These are phyloP conservation scores for Nissolia schottii DNA, from an alignment of 306 rosid genomes.

Conservation along the genomic window DNA sequence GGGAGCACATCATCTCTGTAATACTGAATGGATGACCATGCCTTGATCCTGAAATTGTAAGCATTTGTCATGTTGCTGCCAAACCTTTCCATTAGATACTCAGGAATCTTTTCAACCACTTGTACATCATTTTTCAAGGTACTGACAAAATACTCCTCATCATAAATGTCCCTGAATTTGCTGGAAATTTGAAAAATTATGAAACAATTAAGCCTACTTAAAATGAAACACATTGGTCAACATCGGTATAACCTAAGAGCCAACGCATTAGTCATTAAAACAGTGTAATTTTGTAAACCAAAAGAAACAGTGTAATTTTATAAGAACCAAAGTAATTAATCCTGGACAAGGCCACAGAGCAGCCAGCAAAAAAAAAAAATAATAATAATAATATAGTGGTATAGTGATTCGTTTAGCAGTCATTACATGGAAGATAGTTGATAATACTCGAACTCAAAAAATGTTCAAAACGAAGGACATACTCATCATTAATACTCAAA, in stretches of 20 bases:
- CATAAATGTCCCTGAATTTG: slow-evolving; percentile 85
- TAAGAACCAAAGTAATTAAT: not conserved
- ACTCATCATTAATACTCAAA: not conserved
- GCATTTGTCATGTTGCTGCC: slow-evolving; percentile 88
- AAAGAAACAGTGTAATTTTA: not conserved
- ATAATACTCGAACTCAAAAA: not conserved
- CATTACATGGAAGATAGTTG: too few relatives aligned
- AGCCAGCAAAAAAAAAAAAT: not conserved
- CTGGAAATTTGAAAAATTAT: slow-evolving; percentile 46
- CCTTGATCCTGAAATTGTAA: slow-evolving; percentile 93
- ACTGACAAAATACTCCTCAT: slow-evolving; percentile 69
- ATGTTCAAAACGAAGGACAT: not conserved
- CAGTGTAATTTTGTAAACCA: not conserved
- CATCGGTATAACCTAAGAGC: slow-evolving; percentile 2
- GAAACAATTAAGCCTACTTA: slow-evolving; percentile 9
- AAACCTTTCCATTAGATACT: slow-evolving; percentile 88
- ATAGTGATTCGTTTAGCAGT: too few relatives aligned
- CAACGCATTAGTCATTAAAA: not conserved
- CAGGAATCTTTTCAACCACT: slow-evolving; percentile 78
- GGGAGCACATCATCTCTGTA: slow-evolving; percentile 85
- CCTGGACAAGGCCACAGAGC: not conserved
- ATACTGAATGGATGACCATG: slow-evolving; percentile 78
- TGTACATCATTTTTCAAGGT: slow-evolving; percentile 74
- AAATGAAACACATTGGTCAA: not conserved
- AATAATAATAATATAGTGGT: not conserved